phyloP scores from a whole-genome alignment of 257 asterid genomes.

The Scutellaria barbata region DNA sequence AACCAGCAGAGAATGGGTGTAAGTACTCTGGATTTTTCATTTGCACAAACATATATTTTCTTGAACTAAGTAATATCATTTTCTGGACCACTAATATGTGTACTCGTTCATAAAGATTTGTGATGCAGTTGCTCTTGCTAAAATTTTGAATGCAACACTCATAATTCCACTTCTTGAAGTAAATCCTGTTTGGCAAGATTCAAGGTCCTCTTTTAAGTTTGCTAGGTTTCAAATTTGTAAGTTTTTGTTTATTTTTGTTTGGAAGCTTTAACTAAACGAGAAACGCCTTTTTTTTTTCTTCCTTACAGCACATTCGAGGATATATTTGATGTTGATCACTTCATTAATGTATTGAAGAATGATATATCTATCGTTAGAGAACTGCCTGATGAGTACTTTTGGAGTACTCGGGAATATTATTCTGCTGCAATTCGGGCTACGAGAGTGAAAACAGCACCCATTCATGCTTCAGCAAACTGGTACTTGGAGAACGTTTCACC shows the following conservation, averaged over 20 bases:
- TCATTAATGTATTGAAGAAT: slow-evolving; percentile 74
- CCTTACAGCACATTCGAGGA: slow-evolving; percentile 77
- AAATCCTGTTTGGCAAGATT: slow-evolving; percentile 96
- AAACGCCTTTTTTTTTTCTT: background rate
- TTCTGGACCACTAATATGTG: slow-evolving; percentile 25
- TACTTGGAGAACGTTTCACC: slow-evolving; percentile 87
- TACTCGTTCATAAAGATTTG: slow-evolving; percentile 60
- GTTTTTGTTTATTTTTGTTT: slow-evolving; percentile 10
- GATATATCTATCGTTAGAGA: slow-evolving; percentile 76
- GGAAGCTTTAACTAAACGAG: slow-evolving; percentile 13
- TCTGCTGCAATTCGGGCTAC: slow-evolving; percentile 80
- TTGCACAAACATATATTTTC: background rate
- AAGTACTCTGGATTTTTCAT: slow-evolving; percentile 37
- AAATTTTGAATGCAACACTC: slow-evolving; percentile 93
- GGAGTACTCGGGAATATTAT: slow-evolving; percentile 97
- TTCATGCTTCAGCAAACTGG: slow-evolving; percentile 97
- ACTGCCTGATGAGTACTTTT: slow-evolving; percentile 78
- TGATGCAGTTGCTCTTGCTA: slow-evolving; percentile 95
- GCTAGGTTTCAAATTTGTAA: slow-evolving; percentile 14
- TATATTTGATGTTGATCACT: slow-evolving; percentile 94
- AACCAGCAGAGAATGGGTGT: slow-evolving; percentile 99
- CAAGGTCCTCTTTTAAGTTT: slow-evolving; percentile 58
- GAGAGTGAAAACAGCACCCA: slow-evolving; percentile 87
- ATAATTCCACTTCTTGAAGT: slow-evolving; percentile 91
- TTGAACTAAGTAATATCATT: slow-evolving; percentile 5